These are phyloP conservation scores for Saussurea involucrata DNA, from an alignment of 129 eudicot species.

Conservation along the genomic window DNA sequence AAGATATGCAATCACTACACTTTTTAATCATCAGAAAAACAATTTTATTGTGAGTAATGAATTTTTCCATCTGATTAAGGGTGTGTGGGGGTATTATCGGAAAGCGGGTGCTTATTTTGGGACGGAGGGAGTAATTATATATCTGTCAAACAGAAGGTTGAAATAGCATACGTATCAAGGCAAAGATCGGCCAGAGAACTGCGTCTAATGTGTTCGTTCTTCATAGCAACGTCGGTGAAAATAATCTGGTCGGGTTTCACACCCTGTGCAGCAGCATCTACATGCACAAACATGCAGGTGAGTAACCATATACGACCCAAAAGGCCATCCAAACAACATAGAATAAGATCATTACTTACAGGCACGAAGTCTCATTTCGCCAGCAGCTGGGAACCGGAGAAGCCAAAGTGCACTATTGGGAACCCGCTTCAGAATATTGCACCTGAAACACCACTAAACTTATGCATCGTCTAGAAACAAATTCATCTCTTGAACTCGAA, in stretches of 20 bases:
- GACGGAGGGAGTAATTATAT: not conserved
- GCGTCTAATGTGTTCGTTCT: conserved; percentile 87
- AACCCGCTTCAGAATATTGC: conserved; percentile 92
- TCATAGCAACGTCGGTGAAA: conserved; percentile 96
- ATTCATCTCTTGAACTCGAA: not conserved
- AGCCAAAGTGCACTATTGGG: conserved; percentile 98
- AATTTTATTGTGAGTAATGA: too few relatives aligned
- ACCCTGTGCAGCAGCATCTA: conserved; percentile 97
- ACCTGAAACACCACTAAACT: conserved; percentile 45
- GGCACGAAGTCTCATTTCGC: conserved; percentile 90
- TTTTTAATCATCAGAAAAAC: too few relatives aligned
- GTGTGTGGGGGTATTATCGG: too few relatives aligned
- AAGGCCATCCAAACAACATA: too few relatives aligned
- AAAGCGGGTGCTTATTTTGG: not conserved
- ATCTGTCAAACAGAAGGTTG: not conserved
- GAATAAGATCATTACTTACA: conserved; percentile 36
- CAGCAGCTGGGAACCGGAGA: conserved; percentile 92
- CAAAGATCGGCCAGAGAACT: conserved; percentile 88
- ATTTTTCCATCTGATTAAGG: too few relatives aligned
- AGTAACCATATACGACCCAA: not conserved
- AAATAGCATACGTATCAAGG: conserved; percentile 74
- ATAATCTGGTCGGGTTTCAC: conserved; percentile 92
- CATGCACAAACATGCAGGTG: not conserved
- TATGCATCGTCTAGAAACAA: not conserved
- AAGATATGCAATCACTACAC: too few relatives aligned